phyloP scores from a whole-genome alignment of 1,139 yeast genomes.

The Hemisphaericaspora subhashii region DNA sequence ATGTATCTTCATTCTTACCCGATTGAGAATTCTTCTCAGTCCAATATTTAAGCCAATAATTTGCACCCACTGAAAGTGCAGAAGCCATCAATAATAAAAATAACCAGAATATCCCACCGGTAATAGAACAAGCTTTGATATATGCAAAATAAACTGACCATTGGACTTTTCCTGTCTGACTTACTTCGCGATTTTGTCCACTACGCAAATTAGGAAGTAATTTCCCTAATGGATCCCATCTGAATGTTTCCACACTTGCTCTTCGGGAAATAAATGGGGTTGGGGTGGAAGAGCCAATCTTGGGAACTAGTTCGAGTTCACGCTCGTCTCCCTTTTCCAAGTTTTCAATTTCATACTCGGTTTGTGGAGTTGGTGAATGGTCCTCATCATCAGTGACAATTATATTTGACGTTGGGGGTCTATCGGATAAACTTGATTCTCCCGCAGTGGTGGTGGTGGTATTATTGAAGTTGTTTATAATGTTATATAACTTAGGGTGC shows the following conservation, averaged over 20 bases:
- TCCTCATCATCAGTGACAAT: too few species aligned
- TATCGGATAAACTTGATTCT: slow-evolving; percentile 1
- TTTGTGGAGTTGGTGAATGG: neutral
- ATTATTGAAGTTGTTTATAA: slow-evolving; percentile 26
- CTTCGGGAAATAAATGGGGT: slow-evolving; percentile 13
- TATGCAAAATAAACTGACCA: slow-evolving; percentile 29
- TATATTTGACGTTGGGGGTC: slow-evolving; percentile 4
- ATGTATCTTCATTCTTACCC: slow-evolving; percentile 24
- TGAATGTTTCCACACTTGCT: slow-evolving; percentile 34
- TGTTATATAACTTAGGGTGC: slow-evolving; percentile 27
- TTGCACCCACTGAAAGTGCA: slow-evolving; percentile 23
- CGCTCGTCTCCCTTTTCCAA: slow-evolving; percentile 6
- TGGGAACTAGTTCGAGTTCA: slow-evolving; percentile 3
- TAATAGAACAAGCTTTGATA: slow-evolving; percentile 29
- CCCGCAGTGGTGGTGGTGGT: neutral
- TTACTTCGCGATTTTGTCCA: slow-evolving; percentile 24
- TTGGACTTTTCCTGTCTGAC: slow-evolving; percentile 29
- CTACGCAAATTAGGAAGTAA: slow-evolving; percentile 25
- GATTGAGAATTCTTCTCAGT: slow-evolving; percentile 27
- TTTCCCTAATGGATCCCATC: slow-evolving; percentile 30
- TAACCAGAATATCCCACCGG: slow-evolving; percentile 25
- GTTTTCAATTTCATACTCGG: slow-evolving; percentile 4
- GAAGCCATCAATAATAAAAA: slow-evolving; percentile 19
- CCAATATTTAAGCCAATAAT: slow-evolving; percentile 32
- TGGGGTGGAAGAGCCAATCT: neutral